Conservation (phyloP, 1,139 yeast species). For the Candida sp. region DNA sequence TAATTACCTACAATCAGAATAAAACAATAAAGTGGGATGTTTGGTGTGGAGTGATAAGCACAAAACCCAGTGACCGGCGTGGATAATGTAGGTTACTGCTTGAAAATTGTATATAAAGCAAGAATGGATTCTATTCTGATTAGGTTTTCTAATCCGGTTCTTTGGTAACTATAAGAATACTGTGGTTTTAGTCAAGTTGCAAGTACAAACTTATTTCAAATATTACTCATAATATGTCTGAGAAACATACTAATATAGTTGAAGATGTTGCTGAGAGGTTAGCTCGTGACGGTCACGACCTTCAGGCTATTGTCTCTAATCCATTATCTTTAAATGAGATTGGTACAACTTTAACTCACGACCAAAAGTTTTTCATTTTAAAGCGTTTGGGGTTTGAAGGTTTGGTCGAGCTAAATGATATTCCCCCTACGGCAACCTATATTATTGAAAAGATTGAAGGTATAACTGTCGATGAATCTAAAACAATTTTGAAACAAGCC, state of each 20-base stretch:
- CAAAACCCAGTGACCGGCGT: too few species aligned
- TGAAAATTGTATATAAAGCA: too few species aligned
- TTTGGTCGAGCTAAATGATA: constrained; percentile 22
- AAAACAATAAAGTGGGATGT: neutral
- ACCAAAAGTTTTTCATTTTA: constrained; percentile 24
- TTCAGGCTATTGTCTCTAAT: constrained; percentile 41
- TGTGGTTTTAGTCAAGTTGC: too few species aligned
- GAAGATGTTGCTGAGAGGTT: too few species aligned
- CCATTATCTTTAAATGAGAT: neutral
- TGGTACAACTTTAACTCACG: constrained; percentile 13
- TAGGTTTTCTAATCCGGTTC: too few species aligned
- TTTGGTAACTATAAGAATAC: too few species aligned
- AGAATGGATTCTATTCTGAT: too few species aligned
- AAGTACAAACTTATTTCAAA: too few species aligned
- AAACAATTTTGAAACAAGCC: constrained; percentile 36
- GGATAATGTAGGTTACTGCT: too few species aligned
- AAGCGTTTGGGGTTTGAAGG: constrained; percentile 22
- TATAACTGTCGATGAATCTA: constrained; percentile 36
- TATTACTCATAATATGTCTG: too few species aligned
- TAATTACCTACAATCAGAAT: neutral
- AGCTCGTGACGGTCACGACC: constrained; percentile 19
- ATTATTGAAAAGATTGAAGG: constrained; percentile 35
- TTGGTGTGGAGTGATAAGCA: too few species aligned
- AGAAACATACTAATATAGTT: too few species aligned
- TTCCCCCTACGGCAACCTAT: constrained; percentile 30